Percentiles rank a stretch among this genome's conserved stretches.
Conservation (phyloP, 1,284 basidiomycete genomes). For the Ceratobasidium sp. region DNA sequence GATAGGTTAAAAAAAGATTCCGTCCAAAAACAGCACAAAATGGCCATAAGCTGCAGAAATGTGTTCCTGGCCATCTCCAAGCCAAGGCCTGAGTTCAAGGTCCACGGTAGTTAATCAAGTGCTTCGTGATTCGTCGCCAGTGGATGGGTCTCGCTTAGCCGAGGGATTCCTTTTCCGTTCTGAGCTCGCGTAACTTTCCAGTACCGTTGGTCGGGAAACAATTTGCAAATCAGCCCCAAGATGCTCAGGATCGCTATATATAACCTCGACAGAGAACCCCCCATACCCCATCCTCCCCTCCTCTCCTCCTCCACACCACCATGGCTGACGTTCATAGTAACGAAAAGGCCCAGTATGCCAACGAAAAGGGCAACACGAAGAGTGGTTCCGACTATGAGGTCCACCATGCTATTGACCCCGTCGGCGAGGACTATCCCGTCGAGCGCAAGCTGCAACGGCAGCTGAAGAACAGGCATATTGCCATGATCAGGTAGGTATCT, state of each 20-base stretch:
- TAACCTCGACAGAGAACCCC: neutral
- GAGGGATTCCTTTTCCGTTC: constrained; percentile 4
- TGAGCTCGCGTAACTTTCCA: constrained; percentile 19
- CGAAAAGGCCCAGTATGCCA: constrained; percentile 7
- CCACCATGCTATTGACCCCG: constrained; percentile 28
- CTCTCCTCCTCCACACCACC: neutral
- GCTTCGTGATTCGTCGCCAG: neutral
- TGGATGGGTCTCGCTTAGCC: neutral
- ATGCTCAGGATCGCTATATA: constrained; percentile 24
- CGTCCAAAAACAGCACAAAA: neutral
- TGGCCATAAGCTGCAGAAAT: neutral
- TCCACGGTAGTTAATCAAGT: neutral
- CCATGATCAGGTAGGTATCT: constrained; percentile 37
- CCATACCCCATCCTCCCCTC: neutral
- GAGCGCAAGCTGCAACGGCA: constrained; percentile 39
- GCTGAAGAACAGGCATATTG: constrained; percentile 42
- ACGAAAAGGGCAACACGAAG: constrained; percentile 12
- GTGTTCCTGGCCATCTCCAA: neutral
- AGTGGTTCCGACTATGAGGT: constrained; percentile 23
- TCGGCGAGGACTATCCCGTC: constrained; percentile 25
- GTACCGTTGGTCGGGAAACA: neutral
- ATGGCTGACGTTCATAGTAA: constrained; percentile 7
- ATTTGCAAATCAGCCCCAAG: constrained; percentile 14
- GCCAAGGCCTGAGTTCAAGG: no score
- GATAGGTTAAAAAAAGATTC: neutral